phyloP scores from a whole-genome alignment of 2,329 filamentous ascomycete species.

The Beauveria sp. region DNA sequence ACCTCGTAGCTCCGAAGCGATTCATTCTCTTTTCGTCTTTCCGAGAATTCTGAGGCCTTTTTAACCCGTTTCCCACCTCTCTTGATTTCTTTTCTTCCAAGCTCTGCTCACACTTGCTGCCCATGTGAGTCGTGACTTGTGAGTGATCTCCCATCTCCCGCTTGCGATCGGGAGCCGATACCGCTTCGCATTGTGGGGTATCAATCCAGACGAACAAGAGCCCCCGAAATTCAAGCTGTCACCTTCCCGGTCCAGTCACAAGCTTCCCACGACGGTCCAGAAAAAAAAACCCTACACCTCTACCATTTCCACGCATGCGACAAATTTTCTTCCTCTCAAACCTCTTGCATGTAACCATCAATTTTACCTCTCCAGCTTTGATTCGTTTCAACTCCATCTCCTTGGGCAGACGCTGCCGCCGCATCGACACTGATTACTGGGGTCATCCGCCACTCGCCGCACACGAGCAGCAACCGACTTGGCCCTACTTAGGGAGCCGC shows the following conservation, averaged over 20 bases:
- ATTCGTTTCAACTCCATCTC: neutral
- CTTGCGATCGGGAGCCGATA: constrained; percentile 5
- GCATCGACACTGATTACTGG: no score
- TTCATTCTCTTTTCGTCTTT: neutral
- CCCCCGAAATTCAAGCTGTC: neutral
- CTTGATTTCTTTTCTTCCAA: neutral
- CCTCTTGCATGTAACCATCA: neutral
- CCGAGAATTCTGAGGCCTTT: neutral
- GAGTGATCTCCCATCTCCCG: neutral
- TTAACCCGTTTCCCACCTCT: neutral
- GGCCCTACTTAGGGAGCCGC: neutral
- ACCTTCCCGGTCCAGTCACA: constrained; percentile 4
- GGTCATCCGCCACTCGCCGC: neutral
- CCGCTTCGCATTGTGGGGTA: constrained; percentile 9
- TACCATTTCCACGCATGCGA: neutral
- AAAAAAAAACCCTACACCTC: neutral
- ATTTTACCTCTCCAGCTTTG: neutral
- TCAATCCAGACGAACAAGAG: neutral
- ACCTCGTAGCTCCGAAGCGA: neutral
- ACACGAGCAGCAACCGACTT: neutral
- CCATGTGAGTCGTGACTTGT: neutral
- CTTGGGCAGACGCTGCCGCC: neutral
- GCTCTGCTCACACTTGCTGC: neutral
- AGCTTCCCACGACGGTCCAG: neutral
- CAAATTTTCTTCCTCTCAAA: neutral